Evolutionary conservation across 352 stramenopile species (phyloP).

Genomic region (Globisporangium radiosum): DNA sequence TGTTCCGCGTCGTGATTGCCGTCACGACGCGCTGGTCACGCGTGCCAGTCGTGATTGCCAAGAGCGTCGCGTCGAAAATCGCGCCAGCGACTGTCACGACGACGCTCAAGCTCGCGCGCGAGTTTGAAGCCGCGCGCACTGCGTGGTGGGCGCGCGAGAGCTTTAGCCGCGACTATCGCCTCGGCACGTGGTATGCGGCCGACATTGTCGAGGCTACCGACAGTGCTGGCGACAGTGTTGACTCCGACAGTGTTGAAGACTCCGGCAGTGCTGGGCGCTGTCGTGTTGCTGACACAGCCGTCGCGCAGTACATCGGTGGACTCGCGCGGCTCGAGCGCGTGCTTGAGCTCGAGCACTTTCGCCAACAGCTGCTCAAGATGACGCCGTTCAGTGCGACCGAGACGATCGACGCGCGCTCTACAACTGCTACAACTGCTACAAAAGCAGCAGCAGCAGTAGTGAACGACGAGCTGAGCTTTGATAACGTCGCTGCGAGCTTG

Average conservation of each 20-base stretch:
- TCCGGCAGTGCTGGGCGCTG: not conserved
- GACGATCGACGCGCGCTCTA: not conserved
- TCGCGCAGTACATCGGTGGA: conserved; percentile 26
- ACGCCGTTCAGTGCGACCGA: conserved; percentile 23
- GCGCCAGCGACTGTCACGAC: conserved; percentile 30
- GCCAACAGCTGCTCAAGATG: conserved; percentile 49
- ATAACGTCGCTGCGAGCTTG: conserved; percentile 27
- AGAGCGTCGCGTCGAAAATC: conserved; percentile 66
- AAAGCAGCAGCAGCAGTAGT: not conserved
- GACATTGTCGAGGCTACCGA: conserved; percentile 26
- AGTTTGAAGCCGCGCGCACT: conserved; percentile 38
- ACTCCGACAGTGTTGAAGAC: conserved; percentile 2
- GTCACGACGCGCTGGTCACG: conserved; percentile 40
- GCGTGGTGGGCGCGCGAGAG: conserved; percentile 80
- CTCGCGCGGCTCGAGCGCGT: conserved; percentile 44
- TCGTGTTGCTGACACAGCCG: not conserved
- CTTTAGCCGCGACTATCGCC: conserved; percentile 60
- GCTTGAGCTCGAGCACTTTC: conserved; percentile 52
- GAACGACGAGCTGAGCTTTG: conserved; percentile 13
- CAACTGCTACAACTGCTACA: too few species aligned
- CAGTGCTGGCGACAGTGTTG: not conserved
- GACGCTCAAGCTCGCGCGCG: conserved; percentile 40
- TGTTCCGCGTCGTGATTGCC: conserved; percentile 56
- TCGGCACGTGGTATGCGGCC: conserved; percentile 69
- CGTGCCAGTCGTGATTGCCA: conserved; percentile 55